A percentile compares a stretch with the other conserved stretches of the same genome.
phyloP scores from a whole-genome alignment of 2,329 filamentous ascomycete genomes.

The Arthrobotrys pseudoclavata region DNA sequence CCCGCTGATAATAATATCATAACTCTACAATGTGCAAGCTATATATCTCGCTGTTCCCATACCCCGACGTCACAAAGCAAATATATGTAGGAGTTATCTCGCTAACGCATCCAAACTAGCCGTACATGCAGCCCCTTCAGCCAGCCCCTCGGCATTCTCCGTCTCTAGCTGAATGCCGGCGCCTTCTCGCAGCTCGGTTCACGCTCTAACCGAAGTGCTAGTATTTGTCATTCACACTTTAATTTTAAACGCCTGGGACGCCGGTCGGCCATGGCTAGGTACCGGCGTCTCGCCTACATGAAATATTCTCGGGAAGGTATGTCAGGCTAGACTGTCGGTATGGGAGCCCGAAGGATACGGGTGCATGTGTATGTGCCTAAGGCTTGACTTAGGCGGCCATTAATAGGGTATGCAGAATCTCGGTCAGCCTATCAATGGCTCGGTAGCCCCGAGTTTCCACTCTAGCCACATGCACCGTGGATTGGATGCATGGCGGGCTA shows the following conservation, averaged over 20 bases:
- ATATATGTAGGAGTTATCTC: too few species aligned
- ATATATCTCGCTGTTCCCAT: background rate
- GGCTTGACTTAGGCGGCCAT: background rate
- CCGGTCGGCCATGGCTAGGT: too few species aligned
- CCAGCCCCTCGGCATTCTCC: background rate
- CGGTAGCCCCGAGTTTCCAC: background rate
- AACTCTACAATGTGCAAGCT: background rate
- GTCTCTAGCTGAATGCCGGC: background rate
- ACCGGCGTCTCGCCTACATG: too few species aligned
- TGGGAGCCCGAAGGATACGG: background rate
- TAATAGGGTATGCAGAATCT: background rate
- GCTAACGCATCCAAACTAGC: background rate
- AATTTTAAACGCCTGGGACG: background rate
- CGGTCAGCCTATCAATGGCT: background rate
- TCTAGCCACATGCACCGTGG: background rate
- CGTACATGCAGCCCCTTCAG: background rate
- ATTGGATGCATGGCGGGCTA: background rate
- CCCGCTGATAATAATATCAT: background rate
- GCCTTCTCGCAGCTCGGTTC: background rate
- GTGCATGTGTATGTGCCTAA: background rate
- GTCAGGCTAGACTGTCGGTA: background rate
- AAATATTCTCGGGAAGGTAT: too few species aligned
- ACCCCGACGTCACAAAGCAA: background rate
- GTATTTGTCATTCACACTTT: slow-evolving; percentile 17
- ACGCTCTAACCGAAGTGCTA: slow-evolving; percentile 13